phyloP scores from a whole-genome alignment of 2,329 filamentous ascomycete genomes.

The Sphaerulina populicola region DNA sequence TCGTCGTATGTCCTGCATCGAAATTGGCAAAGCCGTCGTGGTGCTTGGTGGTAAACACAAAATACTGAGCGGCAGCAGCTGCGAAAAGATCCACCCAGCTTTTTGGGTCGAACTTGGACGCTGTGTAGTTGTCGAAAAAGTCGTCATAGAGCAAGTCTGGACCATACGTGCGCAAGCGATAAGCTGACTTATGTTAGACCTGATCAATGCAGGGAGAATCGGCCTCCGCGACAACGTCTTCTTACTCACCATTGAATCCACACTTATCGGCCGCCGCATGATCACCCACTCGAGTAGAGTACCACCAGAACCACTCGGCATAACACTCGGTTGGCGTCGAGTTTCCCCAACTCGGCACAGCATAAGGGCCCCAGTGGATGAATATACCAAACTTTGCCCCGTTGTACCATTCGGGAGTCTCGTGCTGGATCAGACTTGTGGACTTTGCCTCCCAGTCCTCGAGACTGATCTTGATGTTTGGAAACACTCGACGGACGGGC shows the following conservation, averaged over 20 bases:
- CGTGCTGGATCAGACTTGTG: conserved; percentile 27
- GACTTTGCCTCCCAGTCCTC: not conserved
- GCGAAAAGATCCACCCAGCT: conserved; percentile 14
- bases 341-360: conserved; percentile 11
- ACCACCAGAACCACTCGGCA: conserved; percentile 18
- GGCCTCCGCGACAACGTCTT: not conserved
- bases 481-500: not conserved
- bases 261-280: not conserved
- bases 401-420: conserved; percentile 37
- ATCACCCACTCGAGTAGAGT: not conserved
- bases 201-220: conserved; percentile 1
- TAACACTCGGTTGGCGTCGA: conserved; percentile 11
- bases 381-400: conserved; percentile 14
- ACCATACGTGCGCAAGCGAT: conserved; percentile 1
- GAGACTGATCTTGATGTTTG: not conserved
- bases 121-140: conserved; percentile 12
- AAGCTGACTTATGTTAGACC: conserved; percentile 2
- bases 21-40: conserved; percentile 45
- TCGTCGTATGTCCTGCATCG: conserved; percentile 34
- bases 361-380: conserved; percentile 15
- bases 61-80: conserved; percentile 21
- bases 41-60: conserved; percentile 43
- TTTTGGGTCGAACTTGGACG: conserved; percentile 10
- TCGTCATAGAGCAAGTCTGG: conserved; percentile 10
- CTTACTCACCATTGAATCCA: not conserved